Evolutionary conservation across 768 basidiomycete species (phyloP), one percentile per base, ranked within the genome.

Genomic region (Lyophyllum shimeji): DNA sequence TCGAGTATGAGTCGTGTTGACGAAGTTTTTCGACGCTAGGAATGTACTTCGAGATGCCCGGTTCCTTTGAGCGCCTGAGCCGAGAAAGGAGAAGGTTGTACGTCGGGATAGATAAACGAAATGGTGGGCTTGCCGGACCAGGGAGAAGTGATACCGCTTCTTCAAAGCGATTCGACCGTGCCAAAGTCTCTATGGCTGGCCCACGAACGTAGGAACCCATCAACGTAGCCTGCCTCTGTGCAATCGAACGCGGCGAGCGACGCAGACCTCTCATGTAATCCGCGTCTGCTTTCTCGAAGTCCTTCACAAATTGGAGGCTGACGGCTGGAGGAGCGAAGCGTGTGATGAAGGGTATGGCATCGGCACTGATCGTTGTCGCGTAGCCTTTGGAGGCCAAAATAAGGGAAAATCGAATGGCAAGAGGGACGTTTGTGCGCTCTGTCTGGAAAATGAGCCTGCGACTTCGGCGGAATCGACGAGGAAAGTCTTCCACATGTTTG

Each of bases 141-240:
- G 76, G 77, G n/a, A 83, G 62, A 42, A 85, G 65, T n/a, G 60
- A 47, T n/a, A 83, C 33, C 2, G 84, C 83, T 18, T 71, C 71
- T 0, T 73, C 65, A 1, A 73, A 50, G 27, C 75, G 71, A 15
- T 75, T 73, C 3, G 70, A 66, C 13, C 67, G 59, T 7, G 75
- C 75, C 18, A 82, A 71, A 9, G 65, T 70, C 46, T 74, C 70
- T 20, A 87, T 65, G 2, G 77, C 77, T 12, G 71, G 43, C n/a
- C 67, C 65, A 33, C 75, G 68, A 65, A 79, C 50, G 53, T 60
- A 27, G 48, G 59, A 53, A 40, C 56, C 50, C 52, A 66, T 54
- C 46, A 56, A 23, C 40, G 55, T 20, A n/a, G 34, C 59, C 27
- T 46, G 46, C 31, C 29, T 42, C 18, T 44, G 23, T n/a, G n/a